Conservation (phyloP, 768 basidiomycete genomes). For the Tulasnella calospora region DNA sequence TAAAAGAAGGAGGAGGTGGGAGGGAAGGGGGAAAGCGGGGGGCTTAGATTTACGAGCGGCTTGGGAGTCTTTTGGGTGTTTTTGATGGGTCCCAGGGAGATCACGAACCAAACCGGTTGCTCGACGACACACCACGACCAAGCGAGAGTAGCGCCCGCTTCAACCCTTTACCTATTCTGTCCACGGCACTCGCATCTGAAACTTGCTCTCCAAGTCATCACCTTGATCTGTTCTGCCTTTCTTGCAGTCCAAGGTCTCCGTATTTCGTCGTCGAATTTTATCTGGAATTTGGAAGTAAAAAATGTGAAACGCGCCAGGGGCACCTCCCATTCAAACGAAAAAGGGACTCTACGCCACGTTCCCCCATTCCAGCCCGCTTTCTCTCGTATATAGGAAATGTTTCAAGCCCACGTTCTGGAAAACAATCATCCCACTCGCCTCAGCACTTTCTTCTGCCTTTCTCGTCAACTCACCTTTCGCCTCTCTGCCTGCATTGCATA, state of each 20-base stretch:
- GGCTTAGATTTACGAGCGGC: background rate
- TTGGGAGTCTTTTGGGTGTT: conserved; percentile 2
- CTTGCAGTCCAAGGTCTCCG: background rate
- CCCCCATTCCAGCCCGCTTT: background rate
- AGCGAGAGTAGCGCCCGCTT: conserved; percentile 6
- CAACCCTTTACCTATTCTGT: background rate
- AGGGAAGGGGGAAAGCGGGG: background rate
- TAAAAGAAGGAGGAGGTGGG: background rate
- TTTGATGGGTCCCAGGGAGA: conserved; percentile 7
- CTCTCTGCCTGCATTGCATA: background rate
- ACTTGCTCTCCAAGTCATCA: background rate
- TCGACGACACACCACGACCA: conserved; percentile 6
- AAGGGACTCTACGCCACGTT: conserved; percentile 1
- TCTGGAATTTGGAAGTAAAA: background rate
- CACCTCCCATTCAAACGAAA: background rate
- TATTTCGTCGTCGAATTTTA: background rate
- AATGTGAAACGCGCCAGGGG: background rate
- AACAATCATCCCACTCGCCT: background rate
- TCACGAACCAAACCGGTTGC: conserved; percentile 2
- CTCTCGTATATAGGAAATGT: background rate
- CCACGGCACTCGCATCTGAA: background rate
- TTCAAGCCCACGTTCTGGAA: background rate
- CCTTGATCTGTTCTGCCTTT: background rate
- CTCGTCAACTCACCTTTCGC: background rate
- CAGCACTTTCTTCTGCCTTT: conserved; percentile 1